Evolutionary conservation across 2,329 filamentous ascomycete species (phyloP).

Genomic region (Teratosphaeria pseudoeucalypti): DNA sequence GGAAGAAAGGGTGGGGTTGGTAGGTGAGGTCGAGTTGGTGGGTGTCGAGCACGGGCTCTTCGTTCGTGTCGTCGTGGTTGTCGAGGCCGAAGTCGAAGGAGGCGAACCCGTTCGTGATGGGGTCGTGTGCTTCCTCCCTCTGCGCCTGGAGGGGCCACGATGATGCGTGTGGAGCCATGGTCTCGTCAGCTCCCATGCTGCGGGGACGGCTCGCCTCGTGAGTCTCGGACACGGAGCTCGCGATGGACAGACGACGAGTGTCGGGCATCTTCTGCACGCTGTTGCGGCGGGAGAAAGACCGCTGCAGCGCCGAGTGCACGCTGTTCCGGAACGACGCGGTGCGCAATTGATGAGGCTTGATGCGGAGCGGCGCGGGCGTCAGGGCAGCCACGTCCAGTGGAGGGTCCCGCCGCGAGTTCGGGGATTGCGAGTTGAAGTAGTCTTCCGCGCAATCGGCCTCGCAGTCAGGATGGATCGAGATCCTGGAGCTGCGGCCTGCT

Average conservation of each 20-base stretch:
- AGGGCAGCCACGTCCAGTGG: constrained; percentile 7
- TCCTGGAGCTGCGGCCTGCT: constrained; percentile 12
- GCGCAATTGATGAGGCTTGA: constrained; percentile 16
- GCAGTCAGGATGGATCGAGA: constrained; percentile 37
- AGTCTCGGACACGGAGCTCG: constrained; percentile 26
- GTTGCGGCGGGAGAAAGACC: constrained; percentile 17
- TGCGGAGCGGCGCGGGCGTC: constrained; percentile 10
- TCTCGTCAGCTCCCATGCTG: constrained; percentile 9
- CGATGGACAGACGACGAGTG: constrained; percentile 5
- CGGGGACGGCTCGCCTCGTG: constrained; percentile 31
- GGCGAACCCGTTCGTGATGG: neutral
- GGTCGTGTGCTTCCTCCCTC: neutral
- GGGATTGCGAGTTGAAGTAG: constrained; percentile 20
- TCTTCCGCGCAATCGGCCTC: constrained; percentile 31
- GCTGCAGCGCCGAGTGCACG: constrained; percentile 19
- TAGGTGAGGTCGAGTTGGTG: constrained; percentile 1
- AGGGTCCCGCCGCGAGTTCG: constrained; percentile 10
- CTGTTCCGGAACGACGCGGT: constrained; percentile 28
- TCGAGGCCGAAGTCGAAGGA: constrained; percentile 11
- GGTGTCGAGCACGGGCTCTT: constrained; percentile 5
- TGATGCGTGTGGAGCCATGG: neutral
- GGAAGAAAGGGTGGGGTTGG: neutral
- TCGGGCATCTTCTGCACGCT: constrained; percentile 4
- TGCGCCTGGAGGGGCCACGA: neutral
- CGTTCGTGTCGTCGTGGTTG: neutral